Conservation (phyloP, 345 rosid species). For the Populus deltoides region DNA sequence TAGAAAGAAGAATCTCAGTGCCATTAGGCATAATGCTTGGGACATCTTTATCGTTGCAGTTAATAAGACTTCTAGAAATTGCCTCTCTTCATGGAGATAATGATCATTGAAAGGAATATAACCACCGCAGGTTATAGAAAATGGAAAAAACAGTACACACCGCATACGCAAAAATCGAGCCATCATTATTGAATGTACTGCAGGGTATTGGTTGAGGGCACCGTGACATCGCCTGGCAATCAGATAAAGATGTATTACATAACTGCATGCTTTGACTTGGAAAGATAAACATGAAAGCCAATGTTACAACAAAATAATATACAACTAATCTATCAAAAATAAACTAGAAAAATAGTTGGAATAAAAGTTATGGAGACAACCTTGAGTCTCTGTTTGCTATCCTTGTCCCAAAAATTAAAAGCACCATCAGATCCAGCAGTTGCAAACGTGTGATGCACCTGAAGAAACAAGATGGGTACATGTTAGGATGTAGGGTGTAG, state of each 20-base stretch:
- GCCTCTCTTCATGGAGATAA: neutral
- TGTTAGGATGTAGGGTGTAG: neutral
- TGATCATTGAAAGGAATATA: neutral
- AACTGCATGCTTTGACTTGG: neutral
- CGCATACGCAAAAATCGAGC: conserved; percentile 87
- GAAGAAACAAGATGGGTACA: conserved; percentile 18
- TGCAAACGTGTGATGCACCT: conserved; percentile 95
- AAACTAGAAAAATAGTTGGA: neutral
- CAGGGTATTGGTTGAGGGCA: conserved; percentile 87
- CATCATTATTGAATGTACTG: conserved; percentile 90
- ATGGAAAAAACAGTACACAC: conserved; percentile 31
- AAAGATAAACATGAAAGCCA: neutral
- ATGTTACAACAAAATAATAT: neutral
- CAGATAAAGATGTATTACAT: neutral
- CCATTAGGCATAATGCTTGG: neutral
- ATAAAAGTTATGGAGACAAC: conserved; percentile 32
- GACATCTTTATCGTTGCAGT: neutral
- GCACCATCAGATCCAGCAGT: conserved; percentile 99
- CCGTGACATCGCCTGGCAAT: conserved; percentile 82
- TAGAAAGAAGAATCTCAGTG: neutral
- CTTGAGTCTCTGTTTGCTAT: conserved; percentile 97
- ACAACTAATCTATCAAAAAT: neutral
- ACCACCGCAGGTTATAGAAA: neutral
- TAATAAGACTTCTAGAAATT: neutral
- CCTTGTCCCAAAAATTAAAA: conserved; percentile 99